phyloP scores from a whole-genome alignment of 1,284 basidiomycete genomes.

The Ustilago loliicola region DNA sequence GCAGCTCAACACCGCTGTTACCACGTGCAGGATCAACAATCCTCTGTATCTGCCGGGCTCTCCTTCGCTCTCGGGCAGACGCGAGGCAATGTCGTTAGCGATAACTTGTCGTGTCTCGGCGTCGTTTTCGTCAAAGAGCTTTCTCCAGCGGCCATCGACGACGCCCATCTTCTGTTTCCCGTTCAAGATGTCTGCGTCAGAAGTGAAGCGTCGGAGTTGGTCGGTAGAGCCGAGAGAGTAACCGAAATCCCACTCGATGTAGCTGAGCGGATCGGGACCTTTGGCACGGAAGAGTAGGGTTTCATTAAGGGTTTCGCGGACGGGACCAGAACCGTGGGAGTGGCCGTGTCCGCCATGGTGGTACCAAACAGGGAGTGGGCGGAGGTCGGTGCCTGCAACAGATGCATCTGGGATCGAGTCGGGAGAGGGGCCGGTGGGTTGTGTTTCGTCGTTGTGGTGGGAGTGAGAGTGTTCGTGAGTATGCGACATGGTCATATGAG shows the following conservation, averaged over 20 bases:
- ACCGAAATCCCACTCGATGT: conserved; percentile 67
- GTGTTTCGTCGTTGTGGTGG: conserved; percentile 13
- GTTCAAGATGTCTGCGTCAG: conserved; percentile 37
- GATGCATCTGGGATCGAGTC: conserved; percentile 20
- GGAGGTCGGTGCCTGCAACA: conserved; percentile 20
- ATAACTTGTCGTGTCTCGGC: conserved; percentile 31
- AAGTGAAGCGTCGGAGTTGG: conserved; percentile 54
- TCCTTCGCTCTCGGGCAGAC: conserved; percentile 13
- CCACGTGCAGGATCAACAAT: conserved; percentile 48
- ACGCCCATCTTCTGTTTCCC: conserved; percentile 56
- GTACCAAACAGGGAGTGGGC: conserved; percentile 31
- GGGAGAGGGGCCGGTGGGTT: conserved; percentile 24
- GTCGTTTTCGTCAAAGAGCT: conserved; percentile 56
- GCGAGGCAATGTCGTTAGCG: conserved; percentile 50
- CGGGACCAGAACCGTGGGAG: conserved; percentile 45
- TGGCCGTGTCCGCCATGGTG: conserved; percentile 43
- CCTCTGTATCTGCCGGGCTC: conserved; percentile 46
- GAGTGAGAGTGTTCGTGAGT: conserved; percentile 13
- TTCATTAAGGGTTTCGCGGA: conserved; percentile 57
- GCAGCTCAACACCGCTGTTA: conserved; percentile 57
- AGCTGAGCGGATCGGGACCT: conserved; percentile 67
- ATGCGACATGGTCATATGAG: neutral
- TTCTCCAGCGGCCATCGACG: conserved; percentile 62
- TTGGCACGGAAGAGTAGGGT: conserved; percentile 58
- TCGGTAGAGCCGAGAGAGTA: conserved; percentile 47